These are phyloP conservation scores for Nephromyces sp. DNA, from an alignment of 169 alveolate genomes.

Conservation along the genomic window DNA sequence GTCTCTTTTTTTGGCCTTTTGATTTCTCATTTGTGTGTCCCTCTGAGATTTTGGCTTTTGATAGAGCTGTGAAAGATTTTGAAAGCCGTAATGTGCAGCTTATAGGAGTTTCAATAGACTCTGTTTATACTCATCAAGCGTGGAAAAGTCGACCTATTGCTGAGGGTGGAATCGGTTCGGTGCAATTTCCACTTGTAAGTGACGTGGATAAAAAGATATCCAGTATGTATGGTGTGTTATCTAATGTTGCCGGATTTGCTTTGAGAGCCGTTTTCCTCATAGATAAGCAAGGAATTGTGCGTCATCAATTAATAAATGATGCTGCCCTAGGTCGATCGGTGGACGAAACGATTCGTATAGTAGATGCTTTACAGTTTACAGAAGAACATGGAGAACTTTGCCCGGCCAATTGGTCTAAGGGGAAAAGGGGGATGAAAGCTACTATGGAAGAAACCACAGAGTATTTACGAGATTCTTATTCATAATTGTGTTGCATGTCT, in stretches of 20 bases:
- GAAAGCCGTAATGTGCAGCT: slow-evolving; percentile 51
- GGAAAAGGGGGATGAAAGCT: slow-evolving; percentile 85
- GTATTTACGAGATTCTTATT: slow-evolving; percentile 47
- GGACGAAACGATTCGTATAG: slow-evolving; percentile 69
- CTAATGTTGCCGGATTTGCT: slow-evolving; percentile 80
- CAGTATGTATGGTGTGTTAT: slow-evolving; percentile 78
- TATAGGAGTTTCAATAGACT: slow-evolving; percentile 91
- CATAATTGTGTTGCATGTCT: no score
- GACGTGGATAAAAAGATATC: slow-evolving; percentile 81
- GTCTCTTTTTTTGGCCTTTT: slow-evolving; percentile 92
- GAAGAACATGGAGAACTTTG: slow-evolving; percentile 94
- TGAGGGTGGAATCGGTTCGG: slow-evolving; percentile 91
- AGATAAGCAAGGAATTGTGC: slow-evolving; percentile 84
- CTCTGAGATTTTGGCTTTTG: slow-evolving; percentile 88
- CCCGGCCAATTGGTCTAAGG: slow-evolving; percentile 97
- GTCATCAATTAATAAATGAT: slow-evolving; percentile 88
- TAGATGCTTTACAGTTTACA: slow-evolving; percentile 59
- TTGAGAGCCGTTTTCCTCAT: slow-evolving; percentile 92
- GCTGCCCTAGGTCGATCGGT: slow-evolving; percentile 94
- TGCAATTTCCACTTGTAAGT: slow-evolving; percentile 78
- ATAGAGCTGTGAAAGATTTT: slow-evolving; percentile 81
- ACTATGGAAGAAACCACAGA: slow-evolving; percentile 76
- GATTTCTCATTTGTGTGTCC: slow-evolving; percentile 99
- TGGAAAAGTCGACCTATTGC: slow-evolving; percentile 87
- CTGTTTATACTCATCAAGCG: slow-evolving; percentile 88